phyloP scores from a whole-genome alignment of 495 filamentous ascomycete species.

The Acidiella bohemica region DNA sequence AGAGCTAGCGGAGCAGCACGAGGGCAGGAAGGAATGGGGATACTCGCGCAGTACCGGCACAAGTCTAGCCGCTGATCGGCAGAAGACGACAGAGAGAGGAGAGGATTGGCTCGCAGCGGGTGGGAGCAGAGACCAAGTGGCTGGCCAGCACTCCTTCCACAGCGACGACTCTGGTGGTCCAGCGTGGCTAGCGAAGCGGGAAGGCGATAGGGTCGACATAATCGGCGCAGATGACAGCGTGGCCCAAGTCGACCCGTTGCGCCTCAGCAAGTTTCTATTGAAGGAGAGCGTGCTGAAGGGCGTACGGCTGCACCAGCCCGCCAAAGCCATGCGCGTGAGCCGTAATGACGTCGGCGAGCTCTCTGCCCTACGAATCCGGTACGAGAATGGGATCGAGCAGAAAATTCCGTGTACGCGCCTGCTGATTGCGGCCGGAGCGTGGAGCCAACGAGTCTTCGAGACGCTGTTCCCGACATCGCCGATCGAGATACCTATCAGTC shows the following conservation, averaged over 20 bases:
- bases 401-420: slow-evolving; percentile 33
- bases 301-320: slow-evolving; percentile 53
- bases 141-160: slow-evolving; percentile 25
- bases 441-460: slow-evolving; percentile 49
- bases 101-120: slow-evolving; percentile 49
- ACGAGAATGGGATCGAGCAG: slow-evolving; percentile 36
- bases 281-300: slow-evolving; percentile 42
- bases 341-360: slow-evolving; percentile 35
- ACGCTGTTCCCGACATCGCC: slow-evolving; percentile 47
- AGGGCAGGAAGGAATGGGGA: slow-evolving; percentile 52
- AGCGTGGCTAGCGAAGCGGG: slow-evolving; percentile 44
- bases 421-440: slow-evolving; percentile 54
- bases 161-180: slow-evolving; percentile 29
- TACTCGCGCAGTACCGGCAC: slow-evolving; percentile 48
- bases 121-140: slow-evolving; percentile 48
- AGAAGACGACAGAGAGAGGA: slow-evolving; percentile 3
- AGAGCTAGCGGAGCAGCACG: slow-evolving; percentile 41
- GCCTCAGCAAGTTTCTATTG: slow-evolving; percentile 52
- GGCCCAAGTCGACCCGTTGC: slow-evolving; percentile 53
- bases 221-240: slow-evolving; percentile 50
- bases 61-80: slow-evolving; percentile 35
- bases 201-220: slow-evolving; percentile 42
- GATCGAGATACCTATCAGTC: slow-evolving; percentile 39
- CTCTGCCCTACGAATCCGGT: slow-evolving; percentile 34
- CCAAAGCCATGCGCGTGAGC: slow-evolving; percentile 39